Evolutionary conservation across 768 basidiomycete genomes (phyloP), one percentile per base, ranked within the genome.

Genomic region (Mycena leptocephala): DNA sequence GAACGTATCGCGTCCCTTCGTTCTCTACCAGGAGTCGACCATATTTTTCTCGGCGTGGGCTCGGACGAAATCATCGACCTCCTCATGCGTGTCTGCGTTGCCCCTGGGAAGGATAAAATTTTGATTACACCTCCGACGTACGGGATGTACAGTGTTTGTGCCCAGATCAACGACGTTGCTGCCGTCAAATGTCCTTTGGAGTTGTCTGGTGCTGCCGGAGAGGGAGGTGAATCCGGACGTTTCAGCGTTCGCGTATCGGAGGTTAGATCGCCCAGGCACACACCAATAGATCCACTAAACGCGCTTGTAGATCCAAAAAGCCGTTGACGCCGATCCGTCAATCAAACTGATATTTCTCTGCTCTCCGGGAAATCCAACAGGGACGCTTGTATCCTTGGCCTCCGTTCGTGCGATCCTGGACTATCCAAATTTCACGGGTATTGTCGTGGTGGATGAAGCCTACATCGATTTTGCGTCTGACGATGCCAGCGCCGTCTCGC

Each of bases 51-150:
- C 3, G 98, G 98, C 3, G 98, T 99, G 0, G 98, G 98, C 3
- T 97, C 95, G 0, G 98, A 99, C 85, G 98, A 99, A 81, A 94
- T 97, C 51, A 97, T 99, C 79, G 98, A 99, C 82, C 87, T 99
- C 69, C 88, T 99, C 61, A 97, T 98, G 87, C 92, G 98, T 22
- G 92, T 99, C 37, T 94, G 95, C 76, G 97, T 97, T 79, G 86
- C 85, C 1, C 98, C 98, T 0, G 91, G 84, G 1, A 89, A 85
- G 68, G 98, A 99, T 79, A 95, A 93, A 82, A 94, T 98, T 39
- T 84, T 99, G 81, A 94, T 92, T 41, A 96, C 95, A 1, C 98
- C 98, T 1, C 98, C 98, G 6, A 99, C 98, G 16, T 99, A 99
- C 82, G 98, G 98, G 22, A 99, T 99, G 98, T 99, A 99, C 85